Percentiles rank a stretch among this genome's conserved stretches.
Evolutionary conservation across 192 early-diverging fungal species (phyloP).

Genomic region (Spizellomyces punctatus): DNA sequence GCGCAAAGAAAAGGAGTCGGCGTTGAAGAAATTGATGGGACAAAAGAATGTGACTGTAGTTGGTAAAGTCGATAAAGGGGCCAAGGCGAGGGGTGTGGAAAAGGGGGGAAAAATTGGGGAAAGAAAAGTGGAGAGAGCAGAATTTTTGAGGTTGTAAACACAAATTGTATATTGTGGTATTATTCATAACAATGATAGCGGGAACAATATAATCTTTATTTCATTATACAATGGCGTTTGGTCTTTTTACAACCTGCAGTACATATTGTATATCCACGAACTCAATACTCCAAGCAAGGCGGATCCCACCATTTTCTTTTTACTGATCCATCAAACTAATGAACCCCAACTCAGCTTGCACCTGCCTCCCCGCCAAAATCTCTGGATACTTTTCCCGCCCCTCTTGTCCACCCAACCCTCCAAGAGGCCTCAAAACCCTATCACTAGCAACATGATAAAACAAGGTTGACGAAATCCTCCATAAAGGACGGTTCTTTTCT

Average conservation of each 20-base stretch:
- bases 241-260: no score
- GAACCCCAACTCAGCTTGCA: conserved; percentile 63
- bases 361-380: conserved; percentile 63
- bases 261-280: no score
- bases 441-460: conserved; percentile 75
- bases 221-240: no score
- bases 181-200: background rate
- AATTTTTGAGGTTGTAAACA: conserved; percentile 37
- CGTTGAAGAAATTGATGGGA: conserved; percentile 64
- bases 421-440: conserved; percentile 56
- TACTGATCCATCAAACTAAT: conserved; percentile 51
- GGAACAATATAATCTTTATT: background rate
- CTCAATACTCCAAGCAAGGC: background rate
- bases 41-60: conserved; percentile 66
- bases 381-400: conserved; percentile 53
- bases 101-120: conserved; percentile 47
- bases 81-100: conserved; percentile 48
- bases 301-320: background rate
- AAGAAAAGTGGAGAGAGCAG: conserved; percentile 25
- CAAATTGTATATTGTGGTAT: background rate
- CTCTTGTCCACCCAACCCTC: conserved; percentile 47
- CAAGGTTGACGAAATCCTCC: conserved; percentile 74
- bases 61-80: conserved; percentile 39
- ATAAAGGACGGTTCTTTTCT: conserved; percentile 55
- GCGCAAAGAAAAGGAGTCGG: conserved; percentile 54